Evolutionary conservation across 345 rosid genomes (phyloP), one percentile per base, ranked within the genome.

Genomic region (Iberis pinnata): DNA sequence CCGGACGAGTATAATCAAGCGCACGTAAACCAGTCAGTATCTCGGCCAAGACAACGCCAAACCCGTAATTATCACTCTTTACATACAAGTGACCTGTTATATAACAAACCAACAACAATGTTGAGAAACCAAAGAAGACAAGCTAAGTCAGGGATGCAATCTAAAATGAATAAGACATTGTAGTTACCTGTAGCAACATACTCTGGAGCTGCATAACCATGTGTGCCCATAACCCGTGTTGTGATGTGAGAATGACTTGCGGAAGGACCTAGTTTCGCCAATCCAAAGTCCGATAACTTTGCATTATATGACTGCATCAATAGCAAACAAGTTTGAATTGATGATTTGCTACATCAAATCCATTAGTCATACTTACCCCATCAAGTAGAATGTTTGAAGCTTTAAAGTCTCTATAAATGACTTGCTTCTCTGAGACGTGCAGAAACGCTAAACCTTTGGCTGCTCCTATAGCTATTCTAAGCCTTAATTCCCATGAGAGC

Each of bases 121-220:
- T 18, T 49, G 46, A 60, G 32, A 56, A 35, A 41, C 44, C 32
- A 5, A 40, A 70, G n/a, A 39, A 24, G 18, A 26, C 12, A 33
- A n/a, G n/a, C n/a, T n/a, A n/a, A n/a, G n/a, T n/a, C n/a, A n/a
- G n/a, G n/a, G n/a, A n/a, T n/a, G n/a, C n/a, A n/a, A n/a, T n/a
- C n/a, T n/a, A n/a, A n/a, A n/a, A n/a, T n/a, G n/a, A n/a, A n/a
- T n/a, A n/a, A 44, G 65, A 56, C 8, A 4, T 35, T 57, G 18
- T 13, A 22, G 32, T 9, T 33, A 86, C 95, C 95, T 71, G 98
- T 92, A 35, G 93, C 88, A 33, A 92, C 93, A 72, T 92, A 92
- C 59, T 92, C 98, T 0, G 98, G 98, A 44, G 98, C 98, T 17
- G 97, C 95, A 56, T 92, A 92, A 58, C 98, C 98, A 8, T 75